phyloP scores from a whole-genome alignment of 257 asterid species.

The Solanum boliviense region DNA sequence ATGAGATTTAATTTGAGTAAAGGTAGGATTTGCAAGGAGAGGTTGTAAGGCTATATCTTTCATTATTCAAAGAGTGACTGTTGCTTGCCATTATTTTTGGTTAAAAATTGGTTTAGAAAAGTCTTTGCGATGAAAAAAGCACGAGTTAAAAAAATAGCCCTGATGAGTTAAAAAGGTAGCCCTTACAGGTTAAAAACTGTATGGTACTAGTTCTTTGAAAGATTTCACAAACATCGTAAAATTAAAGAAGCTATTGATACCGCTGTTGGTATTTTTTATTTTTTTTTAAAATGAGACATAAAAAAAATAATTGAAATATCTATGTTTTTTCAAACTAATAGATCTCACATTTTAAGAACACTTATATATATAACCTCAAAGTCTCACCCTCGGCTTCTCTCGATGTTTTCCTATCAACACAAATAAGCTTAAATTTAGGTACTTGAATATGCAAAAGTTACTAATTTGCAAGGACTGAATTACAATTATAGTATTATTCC shows the following conservation, averaged over 20 bases:
- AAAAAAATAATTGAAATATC: too few species aligned
- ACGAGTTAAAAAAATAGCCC: too few species aligned
- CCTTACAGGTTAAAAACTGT: too few species aligned
- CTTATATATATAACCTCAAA: neutral
- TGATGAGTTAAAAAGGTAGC: too few species aligned
- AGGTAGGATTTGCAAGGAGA: neutral
- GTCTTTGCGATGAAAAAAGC: too few species aligned
- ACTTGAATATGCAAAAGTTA: neutral
- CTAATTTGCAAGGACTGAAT: neutral
- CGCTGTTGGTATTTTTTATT: too few species aligned
- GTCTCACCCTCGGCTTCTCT: neutral
- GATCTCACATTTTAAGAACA: neutral
- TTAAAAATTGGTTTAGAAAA: too few species aligned
- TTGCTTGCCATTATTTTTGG: neutral
- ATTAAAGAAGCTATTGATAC: neutral
- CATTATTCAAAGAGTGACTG: neutral
- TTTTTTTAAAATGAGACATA: too few species aligned
- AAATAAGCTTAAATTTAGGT: neutral
- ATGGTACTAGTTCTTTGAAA: too few species aligned
- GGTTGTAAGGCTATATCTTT: neutral
- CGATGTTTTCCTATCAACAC: neutral
- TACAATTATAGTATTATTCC: neutral
- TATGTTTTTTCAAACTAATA: neutral
- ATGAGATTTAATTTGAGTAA: neutral
- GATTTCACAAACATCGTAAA: too few species aligned